Evolutionary conservation across 345 rosid genomes (phyloP), one percentile per base, ranked within the genome.

Genomic region (Excoecaria agallocha): DNA sequence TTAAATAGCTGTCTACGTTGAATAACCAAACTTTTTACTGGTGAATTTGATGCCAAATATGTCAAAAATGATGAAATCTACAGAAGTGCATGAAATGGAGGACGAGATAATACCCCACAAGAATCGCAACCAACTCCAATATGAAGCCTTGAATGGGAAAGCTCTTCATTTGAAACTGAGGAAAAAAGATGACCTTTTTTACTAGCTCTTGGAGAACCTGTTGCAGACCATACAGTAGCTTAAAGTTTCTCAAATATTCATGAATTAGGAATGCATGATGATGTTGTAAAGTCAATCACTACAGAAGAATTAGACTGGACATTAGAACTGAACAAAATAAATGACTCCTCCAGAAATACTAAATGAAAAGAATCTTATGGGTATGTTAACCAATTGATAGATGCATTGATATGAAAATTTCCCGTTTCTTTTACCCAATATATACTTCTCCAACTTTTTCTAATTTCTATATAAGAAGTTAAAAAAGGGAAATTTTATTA

Each of bases 101-200:
- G 59, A 57, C 30, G 50, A 41, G 74, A 62, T 61, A 51, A 81
- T 84, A 88, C 91, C 82, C 89, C 98, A 68, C 96, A 91, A 75
- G 78, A 78, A 85, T 94, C 97, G 73, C 98, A 94, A 68, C 97
- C 97, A 78, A 67, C 75, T 54, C 70, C 56, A 9, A 6, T 0
- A 78, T 90, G 97, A 76, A 77, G 70, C 8, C 50, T 77, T 22
- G 74, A 61, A 12, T 1, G 82, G 39, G 72, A 11, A 63, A 41
- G 71, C 24, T 67, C 71, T 55, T 45, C 67, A 17, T 66, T n/a
- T 43, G 81, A 43, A 16, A 10, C 17, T 3, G 49, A 43, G 46
- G 70, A 49, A 71, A 48, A 72, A 2, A 20, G 76, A 25, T 63
- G 15, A 37, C 78, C 82, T 59, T 60, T 71, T 63, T 48, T 70